phyloP scores from a whole-genome alignment of 768 basidiomycete species.

The Steccherinum ochraceum region DNA sequence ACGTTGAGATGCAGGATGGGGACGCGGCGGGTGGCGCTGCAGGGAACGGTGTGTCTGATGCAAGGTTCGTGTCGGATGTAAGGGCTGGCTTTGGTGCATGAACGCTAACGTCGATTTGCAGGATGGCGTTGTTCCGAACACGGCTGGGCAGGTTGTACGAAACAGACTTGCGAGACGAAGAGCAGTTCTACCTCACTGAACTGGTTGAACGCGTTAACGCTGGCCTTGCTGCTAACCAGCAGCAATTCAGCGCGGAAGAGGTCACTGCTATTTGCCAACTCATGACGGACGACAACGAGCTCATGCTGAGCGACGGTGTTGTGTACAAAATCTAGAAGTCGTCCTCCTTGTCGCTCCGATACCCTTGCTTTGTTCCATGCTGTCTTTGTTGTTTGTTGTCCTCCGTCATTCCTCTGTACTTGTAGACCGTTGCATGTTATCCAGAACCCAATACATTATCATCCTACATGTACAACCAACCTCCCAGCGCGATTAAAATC shows the following conservation, averaged over 20 bases:
- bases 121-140: constrained; percentile 74
- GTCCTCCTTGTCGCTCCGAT: not conserved
- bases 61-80: too few species aligned
- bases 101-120: too few species aligned
- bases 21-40: constrained; percentile 35
- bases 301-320: constrained; percentile 85
- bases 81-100: too few species aligned
- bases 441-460: not conserved
- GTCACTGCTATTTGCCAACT: constrained; percentile 62
- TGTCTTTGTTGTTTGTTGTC: constrained; percentile 5
- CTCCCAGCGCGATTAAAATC: too few species aligned
- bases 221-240: constrained; percentile 53
- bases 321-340: constrained; percentile 69
- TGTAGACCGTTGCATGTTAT: not conserved
- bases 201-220: constrained; percentile 73
- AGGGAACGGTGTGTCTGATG: constrained; percentile 59
- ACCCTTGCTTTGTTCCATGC: constrained; percentile 2
- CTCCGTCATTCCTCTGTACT: not conserved
- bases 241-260: constrained; percentile 75
- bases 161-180: constrained; percentile 64
- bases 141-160: constrained; percentile 70
- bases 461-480: not conserved
- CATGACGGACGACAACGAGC: constrained; percentile 76
- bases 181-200: constrained; percentile 64
- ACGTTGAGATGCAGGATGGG: constrained; percentile 49